Evolutionary conservation across 2,329 filamentous ascomycete species (phyloP).

Genomic region (Ophidiomyces ophidiicola): DNA sequence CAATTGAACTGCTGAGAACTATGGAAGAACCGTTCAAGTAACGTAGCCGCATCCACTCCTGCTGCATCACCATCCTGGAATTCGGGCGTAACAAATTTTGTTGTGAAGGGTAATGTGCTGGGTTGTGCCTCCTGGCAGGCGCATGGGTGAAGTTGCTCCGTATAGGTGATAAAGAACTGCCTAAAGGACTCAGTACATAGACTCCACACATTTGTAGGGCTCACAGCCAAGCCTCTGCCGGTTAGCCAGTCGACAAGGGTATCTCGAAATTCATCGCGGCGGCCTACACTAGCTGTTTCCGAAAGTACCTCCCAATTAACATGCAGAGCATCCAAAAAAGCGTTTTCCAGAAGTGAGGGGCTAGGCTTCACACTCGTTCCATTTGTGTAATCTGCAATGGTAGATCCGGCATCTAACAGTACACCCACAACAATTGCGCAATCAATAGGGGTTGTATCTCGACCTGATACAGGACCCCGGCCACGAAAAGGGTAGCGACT

Average conservation of each 20-base stretch:
- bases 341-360: slow-evolving; percentile 1
- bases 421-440: slow-evolving; percentile 26
- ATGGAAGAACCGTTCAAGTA: slow-evolving; percentile 18
- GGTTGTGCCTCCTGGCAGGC: not conserved
- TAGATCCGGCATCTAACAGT: slow-evolving; percentile 28
- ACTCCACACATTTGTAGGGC: slow-evolving; percentile 9
- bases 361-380: slow-evolving; percentile 1
- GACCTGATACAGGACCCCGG: slow-evolving; percentile 22
- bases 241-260: not conserved
- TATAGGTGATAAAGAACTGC: slow-evolving; percentile 11
- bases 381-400: slow-evolving; percentile 20
- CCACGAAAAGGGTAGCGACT: slow-evolving; percentile 20
- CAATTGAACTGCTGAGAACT: not conserved
- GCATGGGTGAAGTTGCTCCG: slow-evolving; percentile 2
- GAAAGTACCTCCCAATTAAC: slow-evolving; percentile 9
- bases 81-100: slow-evolving; percentile 13
- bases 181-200: slow-evolving; percentile 6
- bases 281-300: not conserved
- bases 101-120: not conserved
- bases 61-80: slow-evolving; percentile 12
- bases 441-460: slow-evolving; percentile 23
- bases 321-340: slow-evolving; percentile 6
- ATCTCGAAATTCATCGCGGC: slow-evolving; percentile 4
- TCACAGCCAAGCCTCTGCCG: not conserved
- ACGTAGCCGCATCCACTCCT: slow-evolving; percentile 16